Base-by-base conservation (phyloP, 1,284 basidiomycete genomes). In the Megacollybia platyphylla region DNA sequence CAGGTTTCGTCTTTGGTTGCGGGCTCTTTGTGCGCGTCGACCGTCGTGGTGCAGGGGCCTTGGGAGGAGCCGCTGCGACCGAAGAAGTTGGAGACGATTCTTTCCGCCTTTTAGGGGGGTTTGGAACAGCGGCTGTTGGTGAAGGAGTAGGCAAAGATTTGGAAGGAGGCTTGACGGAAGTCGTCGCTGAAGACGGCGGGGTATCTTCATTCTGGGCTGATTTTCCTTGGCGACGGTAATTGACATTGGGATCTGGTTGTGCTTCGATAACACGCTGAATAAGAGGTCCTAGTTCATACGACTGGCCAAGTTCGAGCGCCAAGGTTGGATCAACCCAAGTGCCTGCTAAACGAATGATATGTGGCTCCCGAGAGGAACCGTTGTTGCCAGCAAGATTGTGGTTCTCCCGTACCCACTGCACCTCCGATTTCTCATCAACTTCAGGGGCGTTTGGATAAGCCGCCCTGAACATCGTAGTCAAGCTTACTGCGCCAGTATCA, bases 391-490 rank as follows among this genome's bases (percentile, higher is more conserved):
- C 57, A 42, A 83, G 75, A 58, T 96, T 87, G 62, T 77, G 88
- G 51, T 68, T 75, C 20, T 80, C 73, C 55, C 86, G 87, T 47
- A 92, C 81, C 86, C 87, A 97, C 40, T 76, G 72, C 52, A 87
- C 76, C 63, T 98, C 94, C 27, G 64, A 65, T 56, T 78, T 79
- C 63, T 97, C 94, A 15, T 84, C 80, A 37, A 74, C 71, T 2
- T 90, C 87, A 27, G 71, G 65, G 0, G 92, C 87, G 43, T 70
- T 77, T 7, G 96, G 94, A 64, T 93, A 98, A 0, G 93, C 91
- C 20, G 93, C 90, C 52, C 91, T 88, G 70, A 91, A 97, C 89
- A 99, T 96, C 48, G 94, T 96, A 4, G 92, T 96, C 13, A 94
- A 80, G 46, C 87, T 91, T 61, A 99, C 76, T 18, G 93, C 93